Conservation (phyloP, 164 flowering plant species). For the Kingdonia uniflora region DNA sequence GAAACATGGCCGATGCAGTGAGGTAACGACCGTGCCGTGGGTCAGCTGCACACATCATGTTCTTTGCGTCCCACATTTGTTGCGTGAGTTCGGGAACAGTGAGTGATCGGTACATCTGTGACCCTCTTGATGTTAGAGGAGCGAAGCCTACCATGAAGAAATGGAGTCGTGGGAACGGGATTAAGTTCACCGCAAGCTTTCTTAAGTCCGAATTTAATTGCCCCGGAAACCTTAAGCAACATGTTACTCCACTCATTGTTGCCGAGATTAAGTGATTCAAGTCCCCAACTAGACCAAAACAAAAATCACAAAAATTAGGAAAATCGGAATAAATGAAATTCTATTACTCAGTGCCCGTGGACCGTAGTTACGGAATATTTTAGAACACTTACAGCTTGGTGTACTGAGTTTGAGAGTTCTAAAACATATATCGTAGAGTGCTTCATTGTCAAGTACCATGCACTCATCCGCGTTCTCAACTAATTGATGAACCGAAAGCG, state of each 20-base stretch:
- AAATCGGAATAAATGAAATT: too few species aligned
- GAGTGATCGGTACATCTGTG: constrained; percentile 8
- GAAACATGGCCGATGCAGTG: constrained; percentile 10
- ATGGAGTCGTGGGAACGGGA: constrained; percentile 16
- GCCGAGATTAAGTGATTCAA: constrained; percentile 14
- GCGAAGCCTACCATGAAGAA: constrained; percentile 12
- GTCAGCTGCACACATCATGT: constrained; percentile 24
- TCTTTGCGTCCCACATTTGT: constrained; percentile 22
- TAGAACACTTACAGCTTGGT: constrained; percentile 17
- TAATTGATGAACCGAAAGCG: constrained; percentile 19
- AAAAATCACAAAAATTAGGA: too few species aligned
- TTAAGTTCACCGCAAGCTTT: constrained; percentile 16
- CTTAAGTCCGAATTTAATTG: constrained; percentile 14
- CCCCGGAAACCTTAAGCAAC: constrained; percentile 15
- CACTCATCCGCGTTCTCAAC: constrained; percentile 23
- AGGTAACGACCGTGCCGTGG: constrained; percentile 14
- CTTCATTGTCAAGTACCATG: constrained; percentile 22
- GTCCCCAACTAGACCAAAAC: constrained; percentile 15
- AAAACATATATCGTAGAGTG: constrained; percentile 21
- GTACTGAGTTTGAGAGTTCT: constrained; percentile 19
- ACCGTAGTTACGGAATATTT: neutral
- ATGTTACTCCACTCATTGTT: constrained; percentile 17
- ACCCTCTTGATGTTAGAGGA: constrained; percentile 10
- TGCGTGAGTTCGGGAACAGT: constrained; percentile 19
- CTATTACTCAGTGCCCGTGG: too few species aligned